These are phyloP conservation scores for Amanita rimosa DNA, from an alignment of 768 basidiomycete species.

Conservation along the genomic window DNA sequence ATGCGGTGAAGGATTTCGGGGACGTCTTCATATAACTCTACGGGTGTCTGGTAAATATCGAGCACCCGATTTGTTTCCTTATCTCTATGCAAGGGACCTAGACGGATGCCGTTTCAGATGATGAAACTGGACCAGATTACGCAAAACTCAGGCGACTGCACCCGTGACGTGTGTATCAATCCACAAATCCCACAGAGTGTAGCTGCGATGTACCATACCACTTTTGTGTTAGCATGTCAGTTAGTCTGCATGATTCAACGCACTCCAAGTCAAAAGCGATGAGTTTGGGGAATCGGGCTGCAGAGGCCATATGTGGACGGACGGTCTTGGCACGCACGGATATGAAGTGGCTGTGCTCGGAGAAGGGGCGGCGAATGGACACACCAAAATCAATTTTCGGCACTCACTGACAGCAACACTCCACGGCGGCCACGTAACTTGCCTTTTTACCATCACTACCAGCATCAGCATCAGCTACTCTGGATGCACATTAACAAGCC, in stretches of 20 bases:
- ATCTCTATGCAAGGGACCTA: slow-evolving; percentile 43
- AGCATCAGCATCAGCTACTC: not conserved
- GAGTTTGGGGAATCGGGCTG: slow-evolving; percentile 34
- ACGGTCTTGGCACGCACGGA: not conserved
- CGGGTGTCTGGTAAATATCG: slow-evolving; percentile 42
- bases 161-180: slow-evolving; percentile 69
- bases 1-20: slow-evolving; percentile 58
- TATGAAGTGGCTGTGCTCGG: not conserved
- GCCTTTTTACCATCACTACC: not conserved
- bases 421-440: not conserved
- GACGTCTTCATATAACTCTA: slow-evolving; percentile 72
- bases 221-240: not conserved
- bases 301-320: not conserved
- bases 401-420: not conserved
- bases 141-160: slow-evolving; percentile 9
- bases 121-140: not conserved
- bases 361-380: not conserved
- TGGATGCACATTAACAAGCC: slow-evolving; percentile 18
- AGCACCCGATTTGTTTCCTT: slow-evolving; percentile 37
- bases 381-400: not conserved
- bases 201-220: slow-evolving; percentile 28
- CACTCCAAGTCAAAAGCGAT: slow-evolving; percentile 81
- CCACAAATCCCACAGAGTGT: slow-evolving; percentile 83
- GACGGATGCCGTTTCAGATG: not conserved
- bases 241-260: slow-evolving; percentile 4